phyloP scores from a whole-genome alignment of 306 rosid genomes.

The Trifolium fragiferum region DNA sequence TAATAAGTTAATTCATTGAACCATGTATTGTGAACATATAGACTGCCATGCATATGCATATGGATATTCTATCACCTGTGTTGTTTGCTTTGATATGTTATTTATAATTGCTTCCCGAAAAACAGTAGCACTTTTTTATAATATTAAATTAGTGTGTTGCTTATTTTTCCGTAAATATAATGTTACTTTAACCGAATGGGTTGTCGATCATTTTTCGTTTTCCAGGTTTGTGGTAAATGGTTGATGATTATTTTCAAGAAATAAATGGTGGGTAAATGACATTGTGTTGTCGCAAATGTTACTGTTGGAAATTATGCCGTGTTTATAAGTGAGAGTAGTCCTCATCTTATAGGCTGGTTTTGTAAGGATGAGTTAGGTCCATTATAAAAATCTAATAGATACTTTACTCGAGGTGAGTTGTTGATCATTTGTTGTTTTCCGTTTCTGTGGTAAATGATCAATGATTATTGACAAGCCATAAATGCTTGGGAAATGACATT shows the following conservation, averaged over 20 bases:
- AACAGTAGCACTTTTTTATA: constrained; percentile 13
- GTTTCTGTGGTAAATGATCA: background rate
- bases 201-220: constrained; percentile 2
- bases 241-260: background rate
- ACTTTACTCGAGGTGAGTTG: constrained; percentile 5
- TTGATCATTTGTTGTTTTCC: background rate
- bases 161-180: background rate
- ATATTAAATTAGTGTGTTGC: background rate
- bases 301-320: too few species aligned
- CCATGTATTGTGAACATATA: constrained; percentile 19
- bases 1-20: constrained; percentile 6
- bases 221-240: background rate
- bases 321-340: too few species aligned
- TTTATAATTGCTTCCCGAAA: background rate
- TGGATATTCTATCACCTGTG: constrained; percentile 14
- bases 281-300: background rate
- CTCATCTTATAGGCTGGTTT: too few species aligned
- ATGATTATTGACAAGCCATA: constrained; percentile 17
- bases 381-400: too few species aligned
- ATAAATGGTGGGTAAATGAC: too few species aligned
- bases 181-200: constrained; percentile 4
- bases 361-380: too few species aligned
- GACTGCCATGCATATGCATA: constrained; percentile 17
- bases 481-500: background rate
- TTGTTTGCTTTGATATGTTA: constrained; percentile 11